A percentile compares a stretch with the other conserved stretches of the same genome.
Conservation (phyloP, 1,284 basidiomycete species). For the Kwoniella shivajii region DNA sequence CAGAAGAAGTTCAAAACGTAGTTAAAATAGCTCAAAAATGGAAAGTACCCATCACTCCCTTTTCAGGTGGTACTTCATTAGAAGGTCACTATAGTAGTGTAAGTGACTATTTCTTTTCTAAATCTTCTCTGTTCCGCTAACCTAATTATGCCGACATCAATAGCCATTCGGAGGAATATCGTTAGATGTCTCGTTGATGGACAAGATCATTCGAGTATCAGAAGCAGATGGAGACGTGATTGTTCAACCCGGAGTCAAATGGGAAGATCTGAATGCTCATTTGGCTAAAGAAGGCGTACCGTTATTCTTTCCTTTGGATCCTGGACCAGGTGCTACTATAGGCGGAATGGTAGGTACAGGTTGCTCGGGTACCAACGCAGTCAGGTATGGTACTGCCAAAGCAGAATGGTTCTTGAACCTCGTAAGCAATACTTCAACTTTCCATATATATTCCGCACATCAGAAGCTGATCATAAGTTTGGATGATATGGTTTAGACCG, state of each 20-base stretch:
- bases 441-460: too few relatives aligned
- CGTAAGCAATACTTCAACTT: constrained; percentile 57
- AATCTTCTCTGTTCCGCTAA: not conserved
- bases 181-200: constrained; percentile 82
- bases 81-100: constrained; percentile 52
- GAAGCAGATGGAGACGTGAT: constrained; percentile 78
- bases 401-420: constrained; percentile 82
- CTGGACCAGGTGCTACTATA: constrained; percentile 70
- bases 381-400: constrained; percentile 82
- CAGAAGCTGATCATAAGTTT: too few relatives aligned
- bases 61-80: constrained; percentile 50
- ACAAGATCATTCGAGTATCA: constrained; percentile 66
- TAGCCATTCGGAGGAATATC: constrained; percentile 70
- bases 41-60: constrained; percentile 53
- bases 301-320: constrained; percentile 89
- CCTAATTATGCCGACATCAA: too few relatives aligned
- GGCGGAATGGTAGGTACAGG: constrained; percentile 91
- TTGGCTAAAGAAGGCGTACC: constrained; percentile 71
- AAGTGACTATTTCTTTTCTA: constrained; percentile 14
- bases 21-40: constrained; percentile 46
- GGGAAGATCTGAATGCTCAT: constrained; percentile 81
- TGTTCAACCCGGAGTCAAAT: constrained; percentile 79
- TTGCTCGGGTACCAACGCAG: constrained; percentile 71
- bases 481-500: constrained; percentile 62
- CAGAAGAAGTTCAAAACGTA: constrained; percentile 49